These are phyloP conservation scores for Cryptococcus floricola DNA, from an alignment of 1,284 basidiomycete species.

Conservation along the genomic window DNA sequence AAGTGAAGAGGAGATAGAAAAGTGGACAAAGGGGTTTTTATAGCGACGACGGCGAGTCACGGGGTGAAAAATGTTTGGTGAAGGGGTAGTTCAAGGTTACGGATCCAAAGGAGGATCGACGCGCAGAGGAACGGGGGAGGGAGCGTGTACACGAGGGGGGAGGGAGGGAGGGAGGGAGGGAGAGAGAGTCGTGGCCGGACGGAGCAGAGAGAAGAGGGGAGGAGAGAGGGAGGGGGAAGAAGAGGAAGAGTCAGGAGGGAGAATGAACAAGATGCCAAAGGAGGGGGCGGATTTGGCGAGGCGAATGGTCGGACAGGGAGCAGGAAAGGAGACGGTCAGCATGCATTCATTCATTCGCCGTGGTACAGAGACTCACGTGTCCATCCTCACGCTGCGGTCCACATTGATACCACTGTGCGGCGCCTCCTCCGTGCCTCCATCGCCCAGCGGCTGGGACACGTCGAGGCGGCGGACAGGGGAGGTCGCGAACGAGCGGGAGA, in stretches of 20 bases:
- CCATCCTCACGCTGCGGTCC: slow-evolving; percentile 39
- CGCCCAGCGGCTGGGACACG: slow-evolving; percentile 16
- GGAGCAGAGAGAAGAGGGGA: neutral
- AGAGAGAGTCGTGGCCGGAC: neutral
- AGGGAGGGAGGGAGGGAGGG: no score
- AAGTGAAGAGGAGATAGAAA: neutral
- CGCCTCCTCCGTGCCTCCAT: slow-evolving; percentile 39
- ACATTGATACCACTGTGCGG: slow-evolving; percentile 45
- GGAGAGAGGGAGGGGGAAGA: no score
- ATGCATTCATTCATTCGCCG: neutral
- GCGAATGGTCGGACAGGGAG: neutral
- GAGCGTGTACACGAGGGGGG: no score
- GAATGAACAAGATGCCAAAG: no score
- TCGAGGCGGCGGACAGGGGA: slow-evolving; percentile 15
- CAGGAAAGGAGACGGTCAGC: slow-evolving; percentile 3
- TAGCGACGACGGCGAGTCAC: neutral
- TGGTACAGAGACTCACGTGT: slow-evolving; percentile 33
- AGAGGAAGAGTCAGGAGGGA: no score
- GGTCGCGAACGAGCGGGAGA: slow-evolving; percentile 5
- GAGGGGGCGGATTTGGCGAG: no score
- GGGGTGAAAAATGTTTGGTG: neutral
- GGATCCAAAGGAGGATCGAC: slow-evolving; percentile 1
- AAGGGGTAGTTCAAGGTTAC: slow-evolving; percentile 1
- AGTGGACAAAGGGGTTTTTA: neutral
- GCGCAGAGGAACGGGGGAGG: no score